Evolutionary conservation across 495 filamentous ascomycete genomes (phyloP).

Genomic region (Aspergillus baeticus): DNA sequence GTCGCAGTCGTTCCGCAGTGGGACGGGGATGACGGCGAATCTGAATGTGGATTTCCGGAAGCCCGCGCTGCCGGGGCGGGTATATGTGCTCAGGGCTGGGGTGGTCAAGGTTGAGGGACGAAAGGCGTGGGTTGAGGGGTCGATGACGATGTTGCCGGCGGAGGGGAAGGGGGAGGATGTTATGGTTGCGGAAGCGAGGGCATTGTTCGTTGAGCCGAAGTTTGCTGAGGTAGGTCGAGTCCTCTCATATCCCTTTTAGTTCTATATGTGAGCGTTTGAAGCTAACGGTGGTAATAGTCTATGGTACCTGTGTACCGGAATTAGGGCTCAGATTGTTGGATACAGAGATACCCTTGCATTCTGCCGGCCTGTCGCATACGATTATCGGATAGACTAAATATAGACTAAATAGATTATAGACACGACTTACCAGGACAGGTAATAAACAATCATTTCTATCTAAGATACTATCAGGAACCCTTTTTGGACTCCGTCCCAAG

Average conservation of each 20-base stretch:
- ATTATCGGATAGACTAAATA: slow-evolving; percentile 10
- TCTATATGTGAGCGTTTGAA: neutral
- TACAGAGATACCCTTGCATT: neutral
- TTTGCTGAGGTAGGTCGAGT: slow-evolving; percentile 62
- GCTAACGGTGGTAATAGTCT: slow-evolving; percentile 24
- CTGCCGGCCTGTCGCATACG: neutral
- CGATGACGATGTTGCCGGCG: slow-evolving; percentile 22
- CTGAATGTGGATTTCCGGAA: slow-evolving; percentile 62
- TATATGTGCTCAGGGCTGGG: slow-evolving; percentile 62
- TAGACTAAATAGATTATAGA: slow-evolving; percentile 8
- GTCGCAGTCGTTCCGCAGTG: slow-evolving; percentile 37
- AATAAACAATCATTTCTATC: slow-evolving; percentile 36
- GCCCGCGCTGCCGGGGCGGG: slow-evolving; percentile 57
- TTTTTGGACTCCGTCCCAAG: slow-evolving; percentile 18
- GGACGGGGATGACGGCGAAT: slow-evolving; percentile 60
- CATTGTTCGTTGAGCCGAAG: slow-evolving; percentile 85
- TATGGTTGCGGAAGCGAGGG: slow-evolving; percentile 73
- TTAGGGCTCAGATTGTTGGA: slow-evolving; percentile 14
- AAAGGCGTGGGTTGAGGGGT: slow-evolving; percentile 43
- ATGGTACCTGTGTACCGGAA: slow-evolving; percentile 40
- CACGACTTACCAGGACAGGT: slow-evolving; percentile 3
- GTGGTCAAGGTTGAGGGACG: slow-evolving; percentile 39
- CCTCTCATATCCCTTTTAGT: neutral
- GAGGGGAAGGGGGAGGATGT: slow-evolving; percentile 40
- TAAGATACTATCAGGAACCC: slow-evolving; percentile 24